A percentile compares a stretch with the other conserved stretches of the same genome.
These are phyloP conservation scores for Lodderomyces orthopsilosis DNA, from an alignment of 1,139 yeast species.

Conservation along the genomic window DNA sequence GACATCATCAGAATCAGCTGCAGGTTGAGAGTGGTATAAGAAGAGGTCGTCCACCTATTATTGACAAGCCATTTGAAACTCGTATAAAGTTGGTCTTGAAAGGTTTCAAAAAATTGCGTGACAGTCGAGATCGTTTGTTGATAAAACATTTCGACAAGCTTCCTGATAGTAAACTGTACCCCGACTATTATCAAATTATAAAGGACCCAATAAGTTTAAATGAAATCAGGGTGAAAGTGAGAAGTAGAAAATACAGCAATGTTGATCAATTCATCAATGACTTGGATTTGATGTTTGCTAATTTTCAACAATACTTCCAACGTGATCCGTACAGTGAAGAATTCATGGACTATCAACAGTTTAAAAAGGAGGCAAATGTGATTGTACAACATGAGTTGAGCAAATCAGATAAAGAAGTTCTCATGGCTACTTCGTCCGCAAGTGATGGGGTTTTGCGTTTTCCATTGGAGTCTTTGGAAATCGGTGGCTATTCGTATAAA, in stretches of 20 bases:
- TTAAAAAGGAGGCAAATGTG: conserved; percentile 61
- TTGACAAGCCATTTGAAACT: conserved; percentile 91
- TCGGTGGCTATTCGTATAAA: conserved; percentile 68
- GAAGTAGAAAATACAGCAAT: conserved; percentile 75
- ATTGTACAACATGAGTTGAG: conserved; percentile 69
- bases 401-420: conserved; percentile 78
- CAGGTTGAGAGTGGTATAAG: conserved; percentile 58
- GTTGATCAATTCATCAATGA: conserved; percentile 79
- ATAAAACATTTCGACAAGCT: conserved; percentile 72
- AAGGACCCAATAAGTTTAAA: conserved; percentile 76
- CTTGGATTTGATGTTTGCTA: conserved; percentile 69
- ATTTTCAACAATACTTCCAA: conserved; percentile 62
- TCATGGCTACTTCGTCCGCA: conserved; percentile 62
- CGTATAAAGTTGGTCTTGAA: conserved; percentile 85
- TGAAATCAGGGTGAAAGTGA: conserved; percentile 77
- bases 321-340: conserved; percentile 62
- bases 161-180: conserved; percentile 67
- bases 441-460: conserved; percentile 57
- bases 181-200: conserved; percentile 66
- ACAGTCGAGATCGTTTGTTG: conserved; percentile 46
- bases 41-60: conserved; percentile 94
- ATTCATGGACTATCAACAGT: conserved; percentile 34
- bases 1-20: conserved; percentile 4
- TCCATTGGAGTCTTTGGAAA: conserved; percentile 73
- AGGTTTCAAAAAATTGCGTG: conserved; percentile 70